These are phyloP conservation scores for Rhynchosporium agropyri DNA, from an alignment of 2,329 filamentous ascomycete genomes.

Conservation along the genomic window DNA sequence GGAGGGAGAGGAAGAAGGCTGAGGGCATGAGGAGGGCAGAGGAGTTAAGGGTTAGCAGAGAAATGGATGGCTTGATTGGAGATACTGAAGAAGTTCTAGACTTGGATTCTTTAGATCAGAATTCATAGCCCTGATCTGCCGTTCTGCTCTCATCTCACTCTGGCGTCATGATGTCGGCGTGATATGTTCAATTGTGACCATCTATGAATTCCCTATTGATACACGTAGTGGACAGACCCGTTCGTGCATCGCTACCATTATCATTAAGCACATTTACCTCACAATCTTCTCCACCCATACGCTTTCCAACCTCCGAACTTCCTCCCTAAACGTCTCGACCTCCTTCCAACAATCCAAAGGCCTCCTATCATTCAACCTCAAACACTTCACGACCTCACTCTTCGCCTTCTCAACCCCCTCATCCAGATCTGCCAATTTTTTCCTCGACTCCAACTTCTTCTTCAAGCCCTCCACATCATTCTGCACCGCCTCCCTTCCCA, in stretches of 20 bases:
- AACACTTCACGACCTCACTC: constrained; percentile 74
- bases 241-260: neutral
- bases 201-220: constrained; percentile 26
- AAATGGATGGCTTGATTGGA: neutral
- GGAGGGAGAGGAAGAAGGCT: constrained; percentile 58
- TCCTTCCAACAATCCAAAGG: constrained; percentile 94
- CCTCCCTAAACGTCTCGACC: constrained; percentile 86
- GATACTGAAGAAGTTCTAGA: constrained; percentile 16
- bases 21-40: constrained; percentile 58
- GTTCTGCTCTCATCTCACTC: neutral
- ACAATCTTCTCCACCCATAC: constrained; percentile 85
- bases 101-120: constrained; percentile 16
- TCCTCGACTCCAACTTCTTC: constrained; percentile 61
- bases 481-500: constrained; percentile 54
- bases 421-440: constrained; percentile 70
- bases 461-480: constrained; percentile 63
- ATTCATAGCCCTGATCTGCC: constrained; percentile 7
- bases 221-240: constrained; percentile 31
- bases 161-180: too few species aligned
- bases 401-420: constrained; percentile 74
- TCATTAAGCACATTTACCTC: constrained; percentile 31
- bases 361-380: constrained; percentile 81
- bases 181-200: constrained; percentile 4
- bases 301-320: constrained; percentile 84
- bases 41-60: constrained; percentile 20